A percentile compares a stretch with the other conserved stretches of the same genome.
Conservation (phyloP, 2,329 filamentous ascomycete genomes). For the Aspergillus sp. region DNA sequence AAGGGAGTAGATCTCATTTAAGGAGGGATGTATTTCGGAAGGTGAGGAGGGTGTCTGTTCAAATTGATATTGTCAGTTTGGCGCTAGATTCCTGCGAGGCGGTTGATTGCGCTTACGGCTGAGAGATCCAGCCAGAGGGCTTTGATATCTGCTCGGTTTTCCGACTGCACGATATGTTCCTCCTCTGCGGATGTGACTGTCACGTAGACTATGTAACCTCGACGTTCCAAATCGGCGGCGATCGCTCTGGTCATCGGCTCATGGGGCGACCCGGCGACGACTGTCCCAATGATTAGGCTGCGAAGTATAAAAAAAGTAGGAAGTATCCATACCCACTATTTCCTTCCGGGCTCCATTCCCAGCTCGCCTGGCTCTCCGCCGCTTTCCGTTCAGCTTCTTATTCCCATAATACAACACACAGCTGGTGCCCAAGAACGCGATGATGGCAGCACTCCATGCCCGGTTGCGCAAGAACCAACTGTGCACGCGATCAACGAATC, state of each 20-base stretch:
- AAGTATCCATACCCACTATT: slow-evolving; percentile 60
- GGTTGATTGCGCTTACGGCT: slow-evolving; percentile 29
- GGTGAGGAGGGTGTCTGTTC: slow-evolving; percentile 63
- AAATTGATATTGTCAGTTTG: slow-evolving; percentile 19
- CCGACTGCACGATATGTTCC: slow-evolving; percentile 72
- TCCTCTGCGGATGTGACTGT: slow-evolving; percentile 85
- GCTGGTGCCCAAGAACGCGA: slow-evolving; percentile 70
- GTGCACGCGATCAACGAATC: slow-evolving; percentile 59
- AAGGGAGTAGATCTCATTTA: slow-evolving; percentile 71
- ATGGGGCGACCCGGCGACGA: slow-evolving; percentile 84
- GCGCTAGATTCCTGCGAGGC: not conserved
- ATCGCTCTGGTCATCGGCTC: slow-evolving; percentile 82
- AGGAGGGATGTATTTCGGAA: slow-evolving; percentile 58
- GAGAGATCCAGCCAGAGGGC: slow-evolving; percentile 81
- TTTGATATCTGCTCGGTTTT: slow-evolving; percentile 78
- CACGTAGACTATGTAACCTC: slow-evolving; percentile 91
- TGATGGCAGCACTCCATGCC: slow-evolving; percentile 68
- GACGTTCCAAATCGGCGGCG: slow-evolving; percentile 80
- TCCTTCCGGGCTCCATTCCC: slow-evolving; percentile 83
- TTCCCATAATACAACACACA: slow-evolving; percentile 61
- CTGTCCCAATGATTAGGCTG: slow-evolving; percentile 45
- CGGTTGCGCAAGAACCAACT: slow-evolving; percentile 74
- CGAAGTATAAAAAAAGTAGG: not conserved
- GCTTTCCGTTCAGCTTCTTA: slow-evolving; percentile 60
- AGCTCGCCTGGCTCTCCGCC: slow-evolving; percentile 75